Base-by-base conservation (phyloP, 108 stramenopile genomes). In the Schizochytrium sp. region DNA sequence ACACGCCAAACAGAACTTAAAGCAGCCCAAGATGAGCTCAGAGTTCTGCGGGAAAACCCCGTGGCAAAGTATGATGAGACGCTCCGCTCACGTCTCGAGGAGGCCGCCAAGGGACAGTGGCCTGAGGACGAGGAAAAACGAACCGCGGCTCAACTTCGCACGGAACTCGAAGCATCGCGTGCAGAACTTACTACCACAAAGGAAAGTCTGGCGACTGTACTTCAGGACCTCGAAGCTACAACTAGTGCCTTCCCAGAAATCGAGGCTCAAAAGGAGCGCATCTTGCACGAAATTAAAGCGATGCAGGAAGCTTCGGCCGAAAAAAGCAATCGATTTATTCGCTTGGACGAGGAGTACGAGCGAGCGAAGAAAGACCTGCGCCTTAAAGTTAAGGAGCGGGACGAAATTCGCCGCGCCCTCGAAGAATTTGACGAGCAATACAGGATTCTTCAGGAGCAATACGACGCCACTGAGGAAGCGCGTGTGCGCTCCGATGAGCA, bases 101-200 rank as follows among this genome's bases (percentile, higher is more conserved):
- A 69, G 64, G 64, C 64, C 64, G 64, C 64, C 64, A 69, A 69
- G 64, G 64, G 64, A 7, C 64, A 69, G 64, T 69, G 64, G 64
- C 64, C 64, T 5, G 64, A 69, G 12, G 64, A 69, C 1, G 64
- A 69, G 15, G 64, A 69, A 15, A 69, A 69, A 38, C 64, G 15
- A 12, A 69, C 64, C 3, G 64, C 64, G 12, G 64, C 64, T 7
- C 64, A 69, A 44, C 64, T 69, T 0, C 76, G 76, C 47, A 1
- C 76, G n/a, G 53, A 83, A 53, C 76, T 83, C 50, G 76, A 83
- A 40, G 10, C 76, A 5, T 47, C 28, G 47, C 76, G 76, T 53
- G 53, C 76, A 17, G 76, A 83, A 40, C 53, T 83, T 8, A 5
- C 19, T 7, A 69, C 2, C 28, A 28, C 64, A 7, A 69, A 69